phyloP scores from a whole-genome alignment of 495 filamentous ascomycete species.

The Parathielavia hyrcaniae region DNA sequence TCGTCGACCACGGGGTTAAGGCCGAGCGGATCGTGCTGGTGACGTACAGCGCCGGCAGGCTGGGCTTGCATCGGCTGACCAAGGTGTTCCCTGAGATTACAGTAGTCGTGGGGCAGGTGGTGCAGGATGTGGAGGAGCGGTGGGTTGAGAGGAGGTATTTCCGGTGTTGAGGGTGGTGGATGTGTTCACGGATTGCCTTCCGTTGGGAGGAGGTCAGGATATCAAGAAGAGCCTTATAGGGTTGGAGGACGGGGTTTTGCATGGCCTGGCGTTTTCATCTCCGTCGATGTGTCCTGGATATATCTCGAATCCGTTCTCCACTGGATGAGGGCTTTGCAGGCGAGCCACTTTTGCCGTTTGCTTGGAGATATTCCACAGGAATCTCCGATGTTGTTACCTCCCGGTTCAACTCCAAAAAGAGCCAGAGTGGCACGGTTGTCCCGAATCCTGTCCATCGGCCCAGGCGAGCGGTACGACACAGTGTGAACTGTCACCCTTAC shows the following conservation, averaged over 20 bases:
- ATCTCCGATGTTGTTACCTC: too few species aligned
- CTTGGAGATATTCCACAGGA: too few species aligned
- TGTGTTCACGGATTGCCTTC: too few species aligned
- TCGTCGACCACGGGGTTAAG: slow-evolving; percentile 89
- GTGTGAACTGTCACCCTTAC: too few species aligned
- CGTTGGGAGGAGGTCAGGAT: neutral
- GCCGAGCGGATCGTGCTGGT: slow-evolving; percentile 63
- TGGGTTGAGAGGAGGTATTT: slow-evolving; percentile 39
- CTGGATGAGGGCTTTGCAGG: too few species aligned
- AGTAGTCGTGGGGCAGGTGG: slow-evolving; percentile 72
- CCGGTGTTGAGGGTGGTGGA: slow-evolving; percentile 22
- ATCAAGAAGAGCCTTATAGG: neutral
- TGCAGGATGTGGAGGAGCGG: slow-evolving; percentile 33
- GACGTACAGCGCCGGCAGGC: slow-evolving; percentile 31
- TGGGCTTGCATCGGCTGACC: slow-evolving; percentile 70
- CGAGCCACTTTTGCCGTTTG: too few species aligned
- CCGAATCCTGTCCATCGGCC: too few species aligned
- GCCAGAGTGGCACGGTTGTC: too few species aligned
- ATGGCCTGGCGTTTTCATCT: neutral
- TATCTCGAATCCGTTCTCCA: too few species aligned
- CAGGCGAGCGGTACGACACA: too few species aligned
- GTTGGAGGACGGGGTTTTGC: neutral
- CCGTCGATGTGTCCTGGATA: too few species aligned
- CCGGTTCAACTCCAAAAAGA: too few species aligned
- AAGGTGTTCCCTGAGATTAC: slow-evolving; percentile 80